A percentile compares a stretch with the other conserved stretches of the same genome.
phyloP scores from a whole-genome alignment of 345 rosid species.

The Eucalyptus regnans region DNA sequence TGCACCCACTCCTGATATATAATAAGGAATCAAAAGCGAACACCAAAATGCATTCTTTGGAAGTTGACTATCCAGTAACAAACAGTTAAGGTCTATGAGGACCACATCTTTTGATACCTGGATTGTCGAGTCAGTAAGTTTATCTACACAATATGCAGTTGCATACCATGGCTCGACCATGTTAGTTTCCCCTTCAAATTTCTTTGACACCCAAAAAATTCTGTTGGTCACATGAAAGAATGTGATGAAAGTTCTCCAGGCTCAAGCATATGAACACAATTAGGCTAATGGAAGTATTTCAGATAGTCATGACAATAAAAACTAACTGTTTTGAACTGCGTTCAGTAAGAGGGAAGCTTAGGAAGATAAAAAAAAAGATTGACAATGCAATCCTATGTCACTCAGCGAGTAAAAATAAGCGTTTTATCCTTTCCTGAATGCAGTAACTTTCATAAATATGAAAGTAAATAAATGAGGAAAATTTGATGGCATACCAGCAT shows the following conservation, averaged over 20 bases:
- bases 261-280: neutral
- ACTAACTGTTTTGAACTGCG: neutral
- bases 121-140: conserved; percentile 34
- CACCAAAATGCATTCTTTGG: neutral
- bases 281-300: neutral
- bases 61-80: neutral
- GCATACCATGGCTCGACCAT: conserved; percentile 84
- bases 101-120: conserved; percentile 16
- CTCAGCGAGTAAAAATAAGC: neutral
- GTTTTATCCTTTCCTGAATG: neutral
- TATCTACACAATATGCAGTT: conserved; percentile 67
- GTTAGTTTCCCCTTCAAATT: conserved; percentile 66
- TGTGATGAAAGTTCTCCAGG: neutral
- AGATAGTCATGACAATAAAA: neutral
- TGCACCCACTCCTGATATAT: conserved; percentile 61
- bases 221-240: conserved; percentile 22
- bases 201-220: conserved; percentile 81
- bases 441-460: neutral
- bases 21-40: neutral
- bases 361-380: neutral
- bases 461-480: neutral
- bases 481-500: neutral
- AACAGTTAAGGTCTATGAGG: conserved; percentile 3
- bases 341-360: neutral
- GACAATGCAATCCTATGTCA: neutral